Conservation (phyloP, 1,139 yeast genomes). For the Scheffersomyces illinoinensis region DNA sequence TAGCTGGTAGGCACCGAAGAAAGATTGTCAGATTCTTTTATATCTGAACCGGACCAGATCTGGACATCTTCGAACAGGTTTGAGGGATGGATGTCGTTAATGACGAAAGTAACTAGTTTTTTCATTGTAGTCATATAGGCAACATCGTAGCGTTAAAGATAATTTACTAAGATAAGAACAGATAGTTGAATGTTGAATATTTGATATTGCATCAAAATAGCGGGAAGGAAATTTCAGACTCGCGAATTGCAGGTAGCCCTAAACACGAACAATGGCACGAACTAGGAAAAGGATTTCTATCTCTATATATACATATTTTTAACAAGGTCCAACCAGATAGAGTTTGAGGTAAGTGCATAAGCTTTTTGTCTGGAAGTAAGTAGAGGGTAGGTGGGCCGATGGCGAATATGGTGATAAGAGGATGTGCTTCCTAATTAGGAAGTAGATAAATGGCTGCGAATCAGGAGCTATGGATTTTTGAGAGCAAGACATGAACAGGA, state of each 20-base stretch:
- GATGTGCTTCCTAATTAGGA: neutral
- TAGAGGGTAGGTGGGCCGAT: neutral
- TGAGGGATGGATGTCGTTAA: slow-evolving; percentile 10
- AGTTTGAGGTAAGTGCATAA: too few species aligned
- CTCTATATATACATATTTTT: too few species aligned
- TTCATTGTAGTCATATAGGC: slow-evolving; percentile 8
- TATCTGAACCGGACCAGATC: slow-evolving; percentile 18
- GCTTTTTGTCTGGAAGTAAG: neutral
- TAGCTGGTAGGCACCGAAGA: neutral
- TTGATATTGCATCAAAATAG: neutral
- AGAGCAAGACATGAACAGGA: too few species aligned
- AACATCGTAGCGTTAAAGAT: neutral
- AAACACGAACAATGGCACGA: neutral
- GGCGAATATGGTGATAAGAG: neutral
- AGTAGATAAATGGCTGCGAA: neutral
- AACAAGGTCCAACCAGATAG: too few species aligned
- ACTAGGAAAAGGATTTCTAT: neutral
- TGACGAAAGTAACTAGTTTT: slow-evolving; percentile 10
- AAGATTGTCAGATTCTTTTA: neutral
- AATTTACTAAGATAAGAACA: neutral
- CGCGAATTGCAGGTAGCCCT: neutral
- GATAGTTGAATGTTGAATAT: neutral
- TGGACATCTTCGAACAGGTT: slow-evolving; percentile 22
- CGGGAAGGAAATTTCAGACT: neutral
- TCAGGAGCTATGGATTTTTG: neutral